Conservation (phyloP, 208 protist species). For the Crithidia mellificae region DNA sequence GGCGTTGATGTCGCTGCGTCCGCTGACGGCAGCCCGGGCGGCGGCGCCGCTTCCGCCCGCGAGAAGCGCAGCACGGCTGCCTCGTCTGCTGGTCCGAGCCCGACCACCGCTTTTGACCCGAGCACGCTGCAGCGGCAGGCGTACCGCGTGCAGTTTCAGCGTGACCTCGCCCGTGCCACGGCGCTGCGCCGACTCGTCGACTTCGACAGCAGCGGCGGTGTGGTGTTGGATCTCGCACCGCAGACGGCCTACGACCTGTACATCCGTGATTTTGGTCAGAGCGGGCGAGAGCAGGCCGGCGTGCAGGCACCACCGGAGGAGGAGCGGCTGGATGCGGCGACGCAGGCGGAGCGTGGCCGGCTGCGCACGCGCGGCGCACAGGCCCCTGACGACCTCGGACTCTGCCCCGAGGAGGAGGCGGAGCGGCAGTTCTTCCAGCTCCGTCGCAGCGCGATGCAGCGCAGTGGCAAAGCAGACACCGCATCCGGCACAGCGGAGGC, state of each 20-base stretch:
- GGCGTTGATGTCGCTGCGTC: too few species aligned
- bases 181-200: constrained; percentile 80
- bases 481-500: not conserved
- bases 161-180: constrained; percentile 67
- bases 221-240: constrained; percentile 70
- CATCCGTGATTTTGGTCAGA: constrained; percentile 75
- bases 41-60: not conserved
- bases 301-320: constrained; percentile 71
- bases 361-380: constrained; percentile 38
- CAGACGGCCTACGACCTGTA: constrained; percentile 88
- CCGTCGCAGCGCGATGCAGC: constrained; percentile 22
- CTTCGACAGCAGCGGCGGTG: constrained; percentile 67
- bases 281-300: constrained; percentile 46
- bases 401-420: constrained; percentile 71
- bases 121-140: constrained; percentile 71
- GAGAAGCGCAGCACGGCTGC: not conserved
- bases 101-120: constrained; percentile 23
- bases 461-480: constrained; percentile 14
- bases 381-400: constrained; percentile 71
- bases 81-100: not conserved
- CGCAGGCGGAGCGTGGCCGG: constrained; percentile 67
- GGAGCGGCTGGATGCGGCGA: constrained; percentile 38
- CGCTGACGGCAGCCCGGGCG: not conserved
- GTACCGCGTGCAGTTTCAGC: constrained; percentile 78
- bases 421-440: constrained; percentile 41